These are phyloP conservation scores for Colletotrichum filicis DNA, from an alignment of 2,329 filamentous ascomycete species.

Conservation along the genomic window DNA sequence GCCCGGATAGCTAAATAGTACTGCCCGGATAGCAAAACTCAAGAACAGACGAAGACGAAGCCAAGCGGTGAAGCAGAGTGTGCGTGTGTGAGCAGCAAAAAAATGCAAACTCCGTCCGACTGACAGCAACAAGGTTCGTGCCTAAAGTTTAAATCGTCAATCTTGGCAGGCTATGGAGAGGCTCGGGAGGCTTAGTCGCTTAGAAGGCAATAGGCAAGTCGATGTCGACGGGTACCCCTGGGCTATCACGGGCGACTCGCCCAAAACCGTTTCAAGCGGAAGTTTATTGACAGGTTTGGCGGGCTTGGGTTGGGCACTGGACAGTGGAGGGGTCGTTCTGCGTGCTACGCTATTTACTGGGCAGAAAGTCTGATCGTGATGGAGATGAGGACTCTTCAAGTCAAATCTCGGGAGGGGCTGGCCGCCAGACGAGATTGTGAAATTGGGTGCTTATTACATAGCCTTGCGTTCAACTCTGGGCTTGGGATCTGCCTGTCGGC, in stretches of 20 bases:
- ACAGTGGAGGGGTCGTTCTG: not conserved
- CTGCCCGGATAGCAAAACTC: too few relatives aligned
- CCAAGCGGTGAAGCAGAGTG: not conserved
- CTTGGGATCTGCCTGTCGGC: conserved; percentile 11
- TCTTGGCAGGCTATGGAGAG: not conserved
- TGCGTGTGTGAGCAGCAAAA: not conserved
- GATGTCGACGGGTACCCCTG: not conserved
- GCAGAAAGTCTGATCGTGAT: not conserved
- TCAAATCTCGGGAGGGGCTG: too few relatives aligned
- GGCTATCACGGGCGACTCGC: conserved; percentile 4
- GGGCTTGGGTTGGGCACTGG: not conserved
- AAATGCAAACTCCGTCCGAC: not conserved
- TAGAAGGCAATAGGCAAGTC: not conserved
- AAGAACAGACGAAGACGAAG: not conserved
- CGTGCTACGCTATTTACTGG: not conserved
- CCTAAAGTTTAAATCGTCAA: not conserved
- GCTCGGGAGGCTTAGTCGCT: too few relatives aligned
- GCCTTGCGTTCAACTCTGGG: not conserved
- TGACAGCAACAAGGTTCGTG: conserved; percentile 16
- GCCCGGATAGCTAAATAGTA: too few relatives aligned
- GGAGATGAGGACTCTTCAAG: not conserved
- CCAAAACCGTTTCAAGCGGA: conserved; percentile 25
- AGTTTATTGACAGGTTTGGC: conserved; percentile 17
- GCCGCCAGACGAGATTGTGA: too few relatives aligned
- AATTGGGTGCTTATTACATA: not conserved